Evolutionary conservation across 1,139 yeast genomes (phyloP).

Genomic region (Taphrina wiesneri): DNA sequence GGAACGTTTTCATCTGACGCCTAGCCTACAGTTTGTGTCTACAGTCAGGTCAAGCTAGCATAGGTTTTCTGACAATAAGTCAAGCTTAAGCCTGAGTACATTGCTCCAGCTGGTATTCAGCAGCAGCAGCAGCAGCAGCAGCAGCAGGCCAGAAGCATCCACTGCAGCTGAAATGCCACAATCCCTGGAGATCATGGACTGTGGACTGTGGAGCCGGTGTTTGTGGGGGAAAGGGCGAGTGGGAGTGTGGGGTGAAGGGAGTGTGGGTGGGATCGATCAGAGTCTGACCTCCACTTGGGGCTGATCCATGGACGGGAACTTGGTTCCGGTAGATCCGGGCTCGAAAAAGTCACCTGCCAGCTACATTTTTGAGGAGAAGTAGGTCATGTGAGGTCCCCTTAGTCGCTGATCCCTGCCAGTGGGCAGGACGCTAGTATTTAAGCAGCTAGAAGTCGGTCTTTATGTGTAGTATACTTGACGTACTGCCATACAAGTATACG

Average conservation of each 20-base stretch:
- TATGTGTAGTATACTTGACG: not conserved
- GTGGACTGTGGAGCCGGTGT: not conserved
- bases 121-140: no score
- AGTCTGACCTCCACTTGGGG: no score
- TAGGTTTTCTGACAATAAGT: no score
- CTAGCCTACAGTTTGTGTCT: no score
- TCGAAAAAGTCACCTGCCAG: not conserved
- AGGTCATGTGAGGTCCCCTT: not conserved
- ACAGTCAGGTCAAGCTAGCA: no score
- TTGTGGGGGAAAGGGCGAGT: not conserved
- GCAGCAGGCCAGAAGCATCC: not conserved
- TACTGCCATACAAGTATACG: no score
- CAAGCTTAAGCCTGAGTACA: no score
- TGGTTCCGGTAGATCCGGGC: not conserved
- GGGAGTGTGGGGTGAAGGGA: not conserved
- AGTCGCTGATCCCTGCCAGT: not conserved
- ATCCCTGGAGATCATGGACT: not conserved
- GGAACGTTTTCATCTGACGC: no score
- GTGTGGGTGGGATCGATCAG: not conserved
- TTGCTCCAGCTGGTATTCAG: not conserved
- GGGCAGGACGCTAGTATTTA: not conserved
- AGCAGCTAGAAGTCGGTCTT: not conserved
- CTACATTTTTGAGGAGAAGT: not conserved
- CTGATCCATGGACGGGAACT: not conserved
- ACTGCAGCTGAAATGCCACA: not conserved